A percentile compares a stretch with the other conserved stretches of the same genome.
These are phyloP conservation scores for Penicillium sp. DNA, from an alignment of 2,329 filamentous ascomycete genomes.

Conservation along the genomic window DNA sequence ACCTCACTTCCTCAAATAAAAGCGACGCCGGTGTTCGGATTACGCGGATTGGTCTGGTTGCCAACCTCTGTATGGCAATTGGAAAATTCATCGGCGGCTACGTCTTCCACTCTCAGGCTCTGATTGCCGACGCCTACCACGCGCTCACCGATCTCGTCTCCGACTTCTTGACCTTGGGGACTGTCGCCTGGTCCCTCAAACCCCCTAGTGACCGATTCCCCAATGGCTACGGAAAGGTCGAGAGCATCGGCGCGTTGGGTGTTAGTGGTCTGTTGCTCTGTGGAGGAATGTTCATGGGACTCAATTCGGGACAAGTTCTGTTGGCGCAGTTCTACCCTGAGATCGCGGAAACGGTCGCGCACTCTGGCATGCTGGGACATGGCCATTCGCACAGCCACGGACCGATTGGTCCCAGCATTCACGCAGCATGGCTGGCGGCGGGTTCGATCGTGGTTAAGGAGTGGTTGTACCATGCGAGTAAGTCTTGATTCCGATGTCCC, in stretches of 20 bases:
- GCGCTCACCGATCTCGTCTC: conserved; percentile 93
- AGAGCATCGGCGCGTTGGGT: conserved; percentile 88
- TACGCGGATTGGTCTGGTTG: conserved; percentile 82
- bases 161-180: conserved; percentile 89
- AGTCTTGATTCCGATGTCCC: conserved; percentile 42
- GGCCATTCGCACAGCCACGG: conserved; percentile 60
- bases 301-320: conserved; percentile 69
- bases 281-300: conserved; percentile 90
- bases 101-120: conserved; percentile 89
- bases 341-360: conserved; percentile 52
- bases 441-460: conserved; percentile 93
- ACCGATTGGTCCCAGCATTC: conserved; percentile 74
- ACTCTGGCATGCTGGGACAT: conserved; percentile 51
- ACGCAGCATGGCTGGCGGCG: conserved; percentile 90
- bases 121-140: conserved; percentile 93
- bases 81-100: conserved; percentile 92
- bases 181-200: conserved; percentile 89
- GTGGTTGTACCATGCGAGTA: conserved; percentile 95
- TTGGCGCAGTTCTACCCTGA: conserved; percentile 74
- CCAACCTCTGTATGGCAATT: conserved; percentile 92
- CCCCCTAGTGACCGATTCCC: conserved; percentile 83
- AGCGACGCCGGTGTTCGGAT: conserved; percentile 92
- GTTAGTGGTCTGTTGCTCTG: conserved; percentile 88
- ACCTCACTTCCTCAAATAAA: conserved; percentile 78
- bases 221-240: conserved; percentile 93